Conservation (phyloP, 2,329 filamentous ascomycete species). For the Penicillium nordicum region DNA sequence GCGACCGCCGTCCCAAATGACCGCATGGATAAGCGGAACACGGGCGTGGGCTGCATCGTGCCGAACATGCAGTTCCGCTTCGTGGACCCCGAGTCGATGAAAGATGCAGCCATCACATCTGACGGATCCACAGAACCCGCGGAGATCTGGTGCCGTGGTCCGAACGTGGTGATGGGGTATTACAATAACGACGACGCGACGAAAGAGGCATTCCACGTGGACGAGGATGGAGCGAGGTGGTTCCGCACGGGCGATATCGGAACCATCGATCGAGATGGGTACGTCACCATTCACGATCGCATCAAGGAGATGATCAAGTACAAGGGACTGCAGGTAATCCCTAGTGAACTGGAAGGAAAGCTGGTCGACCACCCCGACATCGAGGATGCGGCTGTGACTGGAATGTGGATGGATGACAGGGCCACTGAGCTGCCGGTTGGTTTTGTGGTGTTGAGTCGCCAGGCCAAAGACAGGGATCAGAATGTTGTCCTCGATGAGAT, state of each 20-base stretch:
- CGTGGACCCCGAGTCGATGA: conserved; percentile 20
- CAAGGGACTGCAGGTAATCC: conserved; percentile 23
- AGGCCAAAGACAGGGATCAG: conserved; percentile 7
- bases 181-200: conserved; percentile 20
- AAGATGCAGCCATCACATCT: conserved; percentile 9
- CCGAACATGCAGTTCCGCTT: conserved; percentile 23
- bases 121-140: conserved; percentile 15
- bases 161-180: conserved; percentile 20
- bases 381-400: conserved; percentile 21
- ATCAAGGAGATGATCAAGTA: conserved; percentile 28
- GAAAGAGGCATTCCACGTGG: conserved; percentile 13
- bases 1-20: conserved; percentile 17
- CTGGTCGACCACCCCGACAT: conserved; percentile 21
- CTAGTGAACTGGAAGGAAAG: conserved; percentile 23
- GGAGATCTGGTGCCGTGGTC: conserved; percentile 22
- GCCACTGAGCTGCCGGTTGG: conserved; percentile 22
- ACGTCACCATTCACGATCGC: conserved; percentile 19
- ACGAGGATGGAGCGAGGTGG: conserved; percentile 17
- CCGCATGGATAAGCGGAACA: conserved; percentile 18
- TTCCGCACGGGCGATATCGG: conserved; percentile 24
- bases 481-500: conserved; percentile 11
- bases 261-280: conserved; percentile 19
- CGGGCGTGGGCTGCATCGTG: conserved; percentile 16
- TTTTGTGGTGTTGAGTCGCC: conserved; percentile 17
- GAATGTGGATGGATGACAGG: conserved; percentile 19